Base-by-base conservation (phyloP, 2,329 filamentous ascomycete species). In the Emmonsiellopsis sp. region DNA sequence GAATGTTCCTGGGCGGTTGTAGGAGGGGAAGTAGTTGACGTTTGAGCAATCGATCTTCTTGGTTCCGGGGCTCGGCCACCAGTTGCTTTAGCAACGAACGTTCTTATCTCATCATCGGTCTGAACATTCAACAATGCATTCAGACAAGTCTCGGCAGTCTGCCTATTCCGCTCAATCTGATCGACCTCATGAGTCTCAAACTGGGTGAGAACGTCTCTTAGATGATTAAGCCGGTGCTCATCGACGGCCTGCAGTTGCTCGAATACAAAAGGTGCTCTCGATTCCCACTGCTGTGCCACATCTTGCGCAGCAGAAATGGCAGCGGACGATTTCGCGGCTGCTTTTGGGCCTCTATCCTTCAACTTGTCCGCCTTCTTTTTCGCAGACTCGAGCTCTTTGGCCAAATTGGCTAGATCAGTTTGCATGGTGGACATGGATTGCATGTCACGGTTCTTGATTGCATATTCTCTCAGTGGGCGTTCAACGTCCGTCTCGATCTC, bases 171-270 rank as follows among this genome's bases (percentile, higher is more conserved):
- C 68, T 95, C 87, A 13, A 92, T 83, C 61, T 88, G 83, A 65
- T 98, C 93, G 32, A 88, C 82, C 68, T 97, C 92, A 66, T 95
- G 86, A 0, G 93, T 98, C 69, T 95, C 85, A 62, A 92, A 87
- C 64, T 96, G 91, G 0, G 93, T 97, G 56, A 98, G 79, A 42
- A 88, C 81, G 69, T 97, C 92, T 57, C 92, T 86, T 55, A 98
- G 77, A 64, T 94, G 86, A 68, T 96, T 95, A 60, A 94, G 76
- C 53, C 93, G 83, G 61, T 82, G 85, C 73, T 98, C 93, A 65
- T 98, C 93, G 34, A 94, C 76, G 5, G 88, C 86, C 68, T 98
- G 93, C 31, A 98, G 80, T 56, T 85, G 87, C 71, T 98, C 93
- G 65, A 95, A 96, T 56, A 96, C 86, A 70, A 88, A 97, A 1